A percentile compares a stretch with the other conserved stretches of the same genome.
phyloP scores from a whole-genome alignment of 805 yeast genomes.

The Candida suzukii region DNA sequence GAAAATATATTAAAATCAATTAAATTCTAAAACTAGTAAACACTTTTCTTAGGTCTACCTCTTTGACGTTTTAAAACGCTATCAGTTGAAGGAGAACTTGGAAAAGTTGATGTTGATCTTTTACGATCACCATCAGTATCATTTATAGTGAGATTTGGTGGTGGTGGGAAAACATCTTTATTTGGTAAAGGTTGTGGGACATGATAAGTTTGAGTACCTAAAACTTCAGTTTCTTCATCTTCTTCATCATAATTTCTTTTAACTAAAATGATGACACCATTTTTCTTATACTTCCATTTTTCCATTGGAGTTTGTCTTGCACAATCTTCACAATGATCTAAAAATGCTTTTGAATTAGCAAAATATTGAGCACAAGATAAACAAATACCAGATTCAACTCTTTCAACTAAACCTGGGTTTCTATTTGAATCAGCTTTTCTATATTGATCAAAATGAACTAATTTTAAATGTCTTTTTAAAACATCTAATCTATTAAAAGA shows the following conservation, averaged over 20 bases:
- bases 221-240: not conserved
- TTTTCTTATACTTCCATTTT: constrained; percentile 25
- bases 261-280: constrained; percentile 16
- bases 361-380: constrained; percentile 56
- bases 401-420: constrained; percentile 17
- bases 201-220: constrained; percentile 1
- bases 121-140: not conserved
- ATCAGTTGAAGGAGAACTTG: not conserved
- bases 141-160: too few species aligned
- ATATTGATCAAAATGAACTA: constrained; percentile 60
- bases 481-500: constrained; percentile 71
- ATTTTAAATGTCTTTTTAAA: constrained; percentile 59
- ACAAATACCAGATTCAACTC: constrained; percentile 62
- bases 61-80: constrained; percentile 2
- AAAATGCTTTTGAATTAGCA: constrained; percentile 44
- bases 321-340: constrained; percentile 61
- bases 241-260: not conserved
- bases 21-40: too few species aligned
- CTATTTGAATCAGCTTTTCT: constrained; percentile 11
- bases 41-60: constrained; percentile 2
- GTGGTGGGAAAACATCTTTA: not conserved
- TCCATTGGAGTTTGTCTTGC: constrained; percentile 34
- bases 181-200: not conserved
- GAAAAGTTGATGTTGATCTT: not conserved
- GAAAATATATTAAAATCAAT: too few species aligned